Conservation (phyloP, 2,329 filamentous ascomycete genomes). For the Neofusicoccum sp. region DNA sequence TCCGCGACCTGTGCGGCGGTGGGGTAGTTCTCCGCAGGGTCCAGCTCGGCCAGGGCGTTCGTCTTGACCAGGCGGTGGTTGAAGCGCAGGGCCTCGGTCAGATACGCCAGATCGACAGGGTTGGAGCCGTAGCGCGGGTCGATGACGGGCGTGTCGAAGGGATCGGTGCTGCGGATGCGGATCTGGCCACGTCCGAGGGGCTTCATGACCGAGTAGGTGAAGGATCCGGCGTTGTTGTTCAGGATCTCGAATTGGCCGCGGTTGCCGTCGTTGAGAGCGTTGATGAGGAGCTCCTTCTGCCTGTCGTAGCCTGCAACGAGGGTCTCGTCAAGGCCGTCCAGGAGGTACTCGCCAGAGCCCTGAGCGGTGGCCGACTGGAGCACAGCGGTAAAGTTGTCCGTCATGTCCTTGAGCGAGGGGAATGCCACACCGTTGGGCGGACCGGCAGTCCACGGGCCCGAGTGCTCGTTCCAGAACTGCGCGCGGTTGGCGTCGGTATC, state of each 20-base stretch:
- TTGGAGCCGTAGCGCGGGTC: slow-evolving; percentile 28
- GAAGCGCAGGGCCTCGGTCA: slow-evolving; percentile 27
- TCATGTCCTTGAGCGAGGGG: slow-evolving; percentile 16
- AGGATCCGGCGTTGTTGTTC: slow-evolving; percentile 13
- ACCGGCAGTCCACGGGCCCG: slow-evolving; percentile 17
- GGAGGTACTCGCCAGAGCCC: not conserved
- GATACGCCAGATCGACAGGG: slow-evolving; percentile 24
- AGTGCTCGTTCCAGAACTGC: not conserved
- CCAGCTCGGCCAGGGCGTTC: slow-evolving; percentile 22
- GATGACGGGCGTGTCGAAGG: slow-evolving; percentile 27
- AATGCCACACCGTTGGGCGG: slow-evolving; percentile 18
- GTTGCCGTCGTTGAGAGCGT: not conserved
- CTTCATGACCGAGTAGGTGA: slow-evolving; percentile 21
- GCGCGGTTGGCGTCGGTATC: not conserved
- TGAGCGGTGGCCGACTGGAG: not conserved
- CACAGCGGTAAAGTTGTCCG: slow-evolving; percentile 7
- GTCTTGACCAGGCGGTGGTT: slow-evolving; percentile 22
- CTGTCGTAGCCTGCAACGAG: slow-evolving; percentile 17
- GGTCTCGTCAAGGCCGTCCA: not conserved
- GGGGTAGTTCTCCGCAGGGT: slow-evolving; percentile 26
- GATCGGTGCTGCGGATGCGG: slow-evolving; percentile 23
- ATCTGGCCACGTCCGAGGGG: slow-evolving; percentile 29
- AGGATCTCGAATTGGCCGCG: slow-evolving; percentile 18
- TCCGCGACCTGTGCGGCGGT: slow-evolving; percentile 27
- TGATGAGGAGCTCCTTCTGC: slow-evolving; percentile 11